Evolutionary conservation across 2,329 filamentous ascomycete genomes (phyloP).

Genomic region (Sclerotinia borealis): DNA sequence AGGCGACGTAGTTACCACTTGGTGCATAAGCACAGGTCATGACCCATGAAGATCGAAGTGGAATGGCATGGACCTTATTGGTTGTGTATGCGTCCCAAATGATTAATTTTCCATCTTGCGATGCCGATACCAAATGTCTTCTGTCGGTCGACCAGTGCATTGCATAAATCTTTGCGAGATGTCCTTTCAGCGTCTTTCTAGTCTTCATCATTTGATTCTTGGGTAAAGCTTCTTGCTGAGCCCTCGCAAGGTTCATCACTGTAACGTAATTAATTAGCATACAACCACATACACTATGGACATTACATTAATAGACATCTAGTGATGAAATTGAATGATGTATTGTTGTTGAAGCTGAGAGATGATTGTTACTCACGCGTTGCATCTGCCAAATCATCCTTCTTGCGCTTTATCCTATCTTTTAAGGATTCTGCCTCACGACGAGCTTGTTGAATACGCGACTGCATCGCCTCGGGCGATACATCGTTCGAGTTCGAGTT

Average conservation of each 20-base stretch:
- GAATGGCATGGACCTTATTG: conserved; percentile 98
- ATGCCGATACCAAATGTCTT: conserved; percentile 93
- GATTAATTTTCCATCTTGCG: conserved; percentile 98
- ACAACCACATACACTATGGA: not conserved
- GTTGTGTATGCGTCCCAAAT: conserved; percentile 99
- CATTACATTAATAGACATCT: no score
- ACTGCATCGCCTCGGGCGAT: conserved; percentile 78
- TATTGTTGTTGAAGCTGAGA: not conserved
- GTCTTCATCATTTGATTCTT: conserved; percentile 94
- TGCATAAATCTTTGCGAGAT: conserved; percentile 98
- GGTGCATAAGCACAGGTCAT: conserved; percentile 99
- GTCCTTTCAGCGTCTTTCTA: conserved; percentile 92
- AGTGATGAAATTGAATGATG: not conserved
- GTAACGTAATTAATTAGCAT: conserved; percentile 23
- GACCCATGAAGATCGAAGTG: conserved; percentile 95
- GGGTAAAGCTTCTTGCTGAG: conserved; percentile 86
- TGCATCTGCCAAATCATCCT: conserved; percentile 98
- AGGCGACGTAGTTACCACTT: conserved; percentile 96
- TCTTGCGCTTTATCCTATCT: conserved; percentile 98
- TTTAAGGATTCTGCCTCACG: conserved; percentile 97
- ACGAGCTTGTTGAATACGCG: conserved; percentile 84
- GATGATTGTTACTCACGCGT: conserved; percentile 64
- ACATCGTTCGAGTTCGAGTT: conserved; percentile 56
- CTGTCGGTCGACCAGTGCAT: conserved; percentile 99
- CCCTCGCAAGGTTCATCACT: conserved; percentile 90